A percentile compares a stretch with the other conserved stretches of the same genome.
Conservation (phyloP, 1,284 basidiomycete species). For the Marasmius sp. region DNA sequence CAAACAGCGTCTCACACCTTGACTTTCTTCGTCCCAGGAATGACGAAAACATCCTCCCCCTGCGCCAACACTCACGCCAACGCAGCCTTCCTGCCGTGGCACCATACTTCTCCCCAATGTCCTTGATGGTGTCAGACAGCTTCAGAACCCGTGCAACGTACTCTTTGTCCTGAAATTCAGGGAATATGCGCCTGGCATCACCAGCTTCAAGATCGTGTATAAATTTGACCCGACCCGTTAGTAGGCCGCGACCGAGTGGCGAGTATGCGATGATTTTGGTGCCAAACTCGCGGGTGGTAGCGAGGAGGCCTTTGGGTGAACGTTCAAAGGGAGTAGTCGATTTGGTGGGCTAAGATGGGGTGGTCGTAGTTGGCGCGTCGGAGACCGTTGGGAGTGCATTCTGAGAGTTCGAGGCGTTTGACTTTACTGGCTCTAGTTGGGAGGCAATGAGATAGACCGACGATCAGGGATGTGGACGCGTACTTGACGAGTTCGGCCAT, state of each 20-base stretch:
- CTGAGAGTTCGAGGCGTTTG: conserved; percentile 52
- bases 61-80: conserved; percentile 48
- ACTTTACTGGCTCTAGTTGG: conserved; percentile 43
- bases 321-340: conserved; percentile 53
- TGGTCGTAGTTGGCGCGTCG: conserved; percentile 51
- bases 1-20: conserved; percentile 5
- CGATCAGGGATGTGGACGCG: conserved; percentile 1
- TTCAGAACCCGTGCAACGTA: conserved; percentile 45
- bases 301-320: conserved; percentile 34
- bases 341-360: conserved; percentile 49
- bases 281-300: conserved; percentile 40
- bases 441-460: background rate
- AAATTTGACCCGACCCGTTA: conserved; percentile 28
- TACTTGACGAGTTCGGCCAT: conserved; percentile 47
- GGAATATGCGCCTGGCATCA: conserved; percentile 41
- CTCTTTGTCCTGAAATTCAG: conserved; percentile 31
- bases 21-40: conserved; percentile 35
- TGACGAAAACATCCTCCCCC: conserved; percentile 40
- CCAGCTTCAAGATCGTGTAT: conserved; percentile 50
- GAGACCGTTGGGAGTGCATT: conserved; percentile 31
- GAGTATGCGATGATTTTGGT: conserved; percentile 45
- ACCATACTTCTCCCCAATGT: conserved; percentile 31
- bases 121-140: conserved; percentile 35
- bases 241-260: conserved; percentile 17
- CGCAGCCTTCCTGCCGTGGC: conserved; percentile 39